Percentiles rank a stretch among this genome's conserved stretches.
phyloP scores from a whole-genome alignment of 1,284 basidiomycete genomes.

The Leccinum ambiguum region DNA sequence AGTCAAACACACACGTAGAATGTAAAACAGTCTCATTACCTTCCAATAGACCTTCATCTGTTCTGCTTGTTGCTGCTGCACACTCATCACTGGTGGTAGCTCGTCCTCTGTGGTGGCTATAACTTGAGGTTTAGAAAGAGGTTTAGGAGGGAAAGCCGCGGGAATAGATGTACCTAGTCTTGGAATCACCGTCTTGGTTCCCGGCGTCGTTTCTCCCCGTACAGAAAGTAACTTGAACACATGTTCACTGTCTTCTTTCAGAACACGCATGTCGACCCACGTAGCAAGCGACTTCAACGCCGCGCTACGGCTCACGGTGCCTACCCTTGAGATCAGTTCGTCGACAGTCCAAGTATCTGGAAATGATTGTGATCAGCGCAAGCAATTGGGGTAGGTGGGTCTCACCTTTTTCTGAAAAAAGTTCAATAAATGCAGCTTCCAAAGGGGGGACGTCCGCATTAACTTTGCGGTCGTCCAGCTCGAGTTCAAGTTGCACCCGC shows the following conservation, averaged over 20 bases:
- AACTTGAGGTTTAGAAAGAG: conserved; percentile 13
- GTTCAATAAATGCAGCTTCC: conserved; percentile 86
- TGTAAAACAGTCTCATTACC: conserved; percentile 40
- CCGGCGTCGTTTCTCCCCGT: conserved; percentile 42
- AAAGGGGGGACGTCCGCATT: conserved; percentile 80
- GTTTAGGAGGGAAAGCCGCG: neutral
- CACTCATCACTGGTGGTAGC: conserved; percentile 48
- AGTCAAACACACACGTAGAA: conserved; percentile 7
- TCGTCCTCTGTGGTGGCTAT: conserved; percentile 41
- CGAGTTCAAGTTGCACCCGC: conserved; percentile 73
- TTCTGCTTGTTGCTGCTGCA: conserved; percentile 78
- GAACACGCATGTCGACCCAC: conserved; percentile 82
- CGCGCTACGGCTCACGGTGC: conserved; percentile 58
- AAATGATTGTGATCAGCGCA: neutral
- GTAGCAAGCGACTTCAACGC: conserved; percentile 76
- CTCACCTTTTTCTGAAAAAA: conserved; percentile 73
- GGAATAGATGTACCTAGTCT: conserved; percentile 35
- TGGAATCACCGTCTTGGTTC: conserved; percentile 22
- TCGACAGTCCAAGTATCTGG: conserved; percentile 70
- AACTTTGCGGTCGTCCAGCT: conserved; percentile 77
- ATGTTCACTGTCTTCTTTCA: conserved; percentile 64
- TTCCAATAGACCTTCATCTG: conserved; percentile 88
- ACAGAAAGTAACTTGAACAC: conserved; percentile 65
- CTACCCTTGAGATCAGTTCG: conserved; percentile 62
- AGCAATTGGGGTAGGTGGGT: neutral